Percentiles rank a stretch among this genome's conserved stretches.
Evolutionary conservation across 495 filamentous ascomycete species (phyloP).

Genomic region (Diplogelasinospora grovesii): DNA sequence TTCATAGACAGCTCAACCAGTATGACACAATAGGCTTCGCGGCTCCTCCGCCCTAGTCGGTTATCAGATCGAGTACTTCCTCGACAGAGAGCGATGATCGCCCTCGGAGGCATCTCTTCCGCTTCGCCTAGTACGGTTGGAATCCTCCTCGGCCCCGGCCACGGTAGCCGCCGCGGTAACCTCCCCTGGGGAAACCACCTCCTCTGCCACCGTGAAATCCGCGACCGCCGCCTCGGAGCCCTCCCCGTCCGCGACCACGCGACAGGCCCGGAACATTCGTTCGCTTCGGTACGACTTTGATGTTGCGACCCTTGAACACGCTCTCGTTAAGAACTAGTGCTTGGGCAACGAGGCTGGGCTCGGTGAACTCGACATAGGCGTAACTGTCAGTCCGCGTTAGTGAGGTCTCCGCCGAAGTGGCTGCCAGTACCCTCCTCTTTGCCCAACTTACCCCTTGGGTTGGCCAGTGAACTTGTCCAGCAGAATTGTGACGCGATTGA

Average conservation of each 20-base stretch:
- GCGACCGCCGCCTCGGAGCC: constrained; percentile 51
- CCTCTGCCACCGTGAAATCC: constrained; percentile 40
- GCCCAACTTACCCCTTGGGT: constrained; percentile 80
- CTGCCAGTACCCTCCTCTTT: too few relatives aligned
- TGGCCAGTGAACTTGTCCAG: constrained; percentile 97
- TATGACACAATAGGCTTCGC: too few relatives aligned
- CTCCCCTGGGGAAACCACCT: constrained; percentile 59
- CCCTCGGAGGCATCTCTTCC: too few relatives aligned
- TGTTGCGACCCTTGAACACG: constrained; percentile 85
- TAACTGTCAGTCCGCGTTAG: too few relatives aligned
- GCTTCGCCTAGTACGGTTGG: constrained; percentile 68
- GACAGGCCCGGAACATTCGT: constrained; percentile 95
- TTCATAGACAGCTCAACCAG: too few relatives aligned
- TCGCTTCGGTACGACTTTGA: constrained; percentile 97
- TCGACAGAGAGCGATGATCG: too few relatives aligned
- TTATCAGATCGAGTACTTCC: too few relatives aligned
- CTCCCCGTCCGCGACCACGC: constrained; percentile 59
- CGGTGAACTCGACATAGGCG: constrained; percentile 97
- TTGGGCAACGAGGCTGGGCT: constrained; percentile 87
- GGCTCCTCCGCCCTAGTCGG: too few relatives aligned
- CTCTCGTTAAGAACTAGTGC: constrained; percentile 95
- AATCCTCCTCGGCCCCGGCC: constrained; percentile 74
- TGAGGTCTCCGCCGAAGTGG: too few relatives aligned
- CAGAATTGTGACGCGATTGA: constrained; percentile 96
- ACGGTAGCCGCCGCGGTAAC: constrained; percentile 77